Percentiles rank a stretch among this genome's conserved stretches.
Evolutionary conservation across 225 moss, liverwort and hornwort genomes (phyloP).

Genomic region (Straminergon stramineum): DNA sequence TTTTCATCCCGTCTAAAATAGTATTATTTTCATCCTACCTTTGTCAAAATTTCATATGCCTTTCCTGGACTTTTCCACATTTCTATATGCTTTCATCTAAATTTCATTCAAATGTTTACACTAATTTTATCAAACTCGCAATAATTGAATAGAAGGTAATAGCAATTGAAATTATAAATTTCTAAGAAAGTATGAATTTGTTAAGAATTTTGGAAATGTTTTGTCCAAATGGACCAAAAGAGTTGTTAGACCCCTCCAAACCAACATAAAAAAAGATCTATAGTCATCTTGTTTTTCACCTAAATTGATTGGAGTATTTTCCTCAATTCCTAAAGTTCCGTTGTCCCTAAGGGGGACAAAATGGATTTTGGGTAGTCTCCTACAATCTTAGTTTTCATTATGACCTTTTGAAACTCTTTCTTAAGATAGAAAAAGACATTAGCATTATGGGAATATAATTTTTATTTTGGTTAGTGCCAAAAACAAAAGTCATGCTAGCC

Average conservation of each 20-base stretch:
- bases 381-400: background rate
- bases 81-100: background rate
- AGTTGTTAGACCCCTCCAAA: background rate
- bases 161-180: background rate
- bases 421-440: background rate
- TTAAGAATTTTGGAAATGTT: background rate
- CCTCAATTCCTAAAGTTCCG: rapidly evolving
- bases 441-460: background rate
- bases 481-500: background rate
- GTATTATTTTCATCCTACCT: background rate
- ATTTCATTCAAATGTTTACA: background rate
- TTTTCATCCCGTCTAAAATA: background rate
- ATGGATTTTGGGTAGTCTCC: background rate
- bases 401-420: background rate
- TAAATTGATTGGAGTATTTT: background rate
- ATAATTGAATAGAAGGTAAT: background rate
- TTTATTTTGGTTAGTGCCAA: rapidly evolving
- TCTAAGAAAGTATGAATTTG: too few relatives aligned
- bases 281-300: background rate
- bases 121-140: background rate
- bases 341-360: background rate
- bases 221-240: background rate
- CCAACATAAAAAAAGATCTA: background rate
- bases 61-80: background rate
- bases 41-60: background rate